These are phyloP conservation scores for Aspergillus neotritici DNA, from an alignment of 2,329 filamentous ascomycete species.

Conservation along the genomic window DNA sequence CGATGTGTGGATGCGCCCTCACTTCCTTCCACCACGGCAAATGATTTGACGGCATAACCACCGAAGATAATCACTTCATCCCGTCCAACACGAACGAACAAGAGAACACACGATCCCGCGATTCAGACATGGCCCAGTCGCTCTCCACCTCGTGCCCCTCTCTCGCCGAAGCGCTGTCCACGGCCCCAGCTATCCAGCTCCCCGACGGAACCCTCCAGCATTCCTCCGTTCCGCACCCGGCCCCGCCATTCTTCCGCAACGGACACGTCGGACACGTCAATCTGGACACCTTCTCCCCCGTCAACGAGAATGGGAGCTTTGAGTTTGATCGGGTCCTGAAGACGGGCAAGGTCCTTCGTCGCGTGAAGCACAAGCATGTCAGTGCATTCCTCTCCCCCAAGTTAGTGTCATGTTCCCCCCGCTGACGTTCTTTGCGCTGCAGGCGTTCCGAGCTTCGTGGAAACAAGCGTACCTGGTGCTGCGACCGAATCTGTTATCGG, in stretches of 20 bases:
- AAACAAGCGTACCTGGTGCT: slow-evolving; percentile 84
- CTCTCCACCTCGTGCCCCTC: slow-evolving; percentile 17
- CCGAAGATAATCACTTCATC: no score
- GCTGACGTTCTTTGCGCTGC: slow-evolving; percentile 1
- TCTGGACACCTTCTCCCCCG: slow-evolving; percentile 68
- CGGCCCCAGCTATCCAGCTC: slow-evolving; percentile 23
- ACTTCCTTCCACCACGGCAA: no score
- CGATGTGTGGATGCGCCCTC: no score
- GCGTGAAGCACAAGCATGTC: slow-evolving; percentile 91
- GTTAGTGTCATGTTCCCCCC: not conserved
- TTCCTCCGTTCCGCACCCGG: slow-evolving; percentile 18
- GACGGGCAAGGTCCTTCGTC: slow-evolving; percentile 76
- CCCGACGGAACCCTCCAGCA: slow-evolving; percentile 21
- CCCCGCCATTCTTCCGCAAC: slow-evolving; percentile 10
- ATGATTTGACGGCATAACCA: no score
- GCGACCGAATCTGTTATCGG: slow-evolving; percentile 79
- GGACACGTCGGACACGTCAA: slow-evolving; percentile 46
- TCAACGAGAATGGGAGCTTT: slow-evolving; percentile 92
- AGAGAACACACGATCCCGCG: no score
- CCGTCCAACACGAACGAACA: no score
- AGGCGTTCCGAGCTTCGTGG: slow-evolving; percentile 65
- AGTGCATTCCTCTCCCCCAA: slow-evolving; percentile 3
- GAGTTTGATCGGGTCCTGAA: slow-evolving; percentile 93
- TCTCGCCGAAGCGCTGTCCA: slow-evolving; percentile 19
- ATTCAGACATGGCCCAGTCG: slow-evolving; percentile 19